Percentiles rank a stretch among this genome's conserved stretches.
phyloP scores from a whole-genome alignment of 306 rosid genomes.

The Spatholobus suberectus region DNA sequence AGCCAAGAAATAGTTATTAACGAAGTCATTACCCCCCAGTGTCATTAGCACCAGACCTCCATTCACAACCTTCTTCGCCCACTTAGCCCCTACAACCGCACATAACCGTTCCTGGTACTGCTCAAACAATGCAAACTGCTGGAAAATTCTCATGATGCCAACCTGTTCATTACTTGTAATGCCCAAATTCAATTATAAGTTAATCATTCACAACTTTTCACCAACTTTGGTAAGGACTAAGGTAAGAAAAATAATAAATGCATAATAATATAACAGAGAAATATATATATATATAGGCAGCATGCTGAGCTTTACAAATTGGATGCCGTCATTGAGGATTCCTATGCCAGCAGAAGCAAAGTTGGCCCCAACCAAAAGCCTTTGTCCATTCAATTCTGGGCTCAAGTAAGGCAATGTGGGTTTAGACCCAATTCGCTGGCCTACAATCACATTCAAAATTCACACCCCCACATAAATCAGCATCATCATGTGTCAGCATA shows the following conservation, averaged over 20 bases:
- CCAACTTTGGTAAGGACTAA: neutral
- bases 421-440: conserved; percentile 55
- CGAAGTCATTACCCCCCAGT: conserved; percentile 66
- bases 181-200: neutral
- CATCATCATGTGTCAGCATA: neutral
- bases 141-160: conserved; percentile 50
- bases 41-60: conserved; percentile 55
- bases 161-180: conserved; percentile 36
- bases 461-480: neutral
- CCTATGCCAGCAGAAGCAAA: conserved; percentile 76
- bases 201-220: too few species aligned
- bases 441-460: conserved; percentile 29
- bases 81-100: conserved; percentile 44
- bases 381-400: conserved; percentile 50
- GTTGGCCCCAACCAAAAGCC: conserved; percentile 63
- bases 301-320: conserved; percentile 44
- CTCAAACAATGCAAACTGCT: conserved; percentile 48
- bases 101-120: conserved; percentile 51
- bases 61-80: conserved; percentile 46
- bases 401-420: conserved; percentile 60
- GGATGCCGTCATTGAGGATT: conserved; percentile 69
- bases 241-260: neutral
- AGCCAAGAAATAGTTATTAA: conserved; percentile 59
- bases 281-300: too few species aligned
- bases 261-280: too few species aligned